Evolutionary conservation across 2,329 filamentous ascomycete genomes (phyloP), one percentile per base, ranked within the genome.

Genomic region (Phyllosticta citriasiana): DNA sequence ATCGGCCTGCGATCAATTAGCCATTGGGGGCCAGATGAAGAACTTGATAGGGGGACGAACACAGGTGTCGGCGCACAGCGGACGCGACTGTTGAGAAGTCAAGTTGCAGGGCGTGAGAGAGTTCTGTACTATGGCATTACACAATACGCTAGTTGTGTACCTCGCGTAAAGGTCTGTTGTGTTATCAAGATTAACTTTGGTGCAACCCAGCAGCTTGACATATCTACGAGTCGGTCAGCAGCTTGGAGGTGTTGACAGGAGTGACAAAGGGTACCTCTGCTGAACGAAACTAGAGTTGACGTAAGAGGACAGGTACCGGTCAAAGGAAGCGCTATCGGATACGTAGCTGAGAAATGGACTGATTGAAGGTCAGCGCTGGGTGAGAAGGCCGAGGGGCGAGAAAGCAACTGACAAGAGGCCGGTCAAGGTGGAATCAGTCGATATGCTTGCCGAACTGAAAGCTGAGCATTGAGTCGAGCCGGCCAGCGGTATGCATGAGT

Each of bases 81-180:
- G 91, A 62, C 80, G 79, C 4, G 89, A 84, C 52, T 86, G 78
- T 30, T 80, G 76, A n/a, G 80, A 73, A 0, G 86, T 82, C 54
- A 95, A 77, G 22, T 77, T 75, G 75, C 94, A 99, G 26, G 81
- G 71, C 10, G 76, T 71, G 68, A 88, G 85, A 4, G 94, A 97
- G 71, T 91, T 92, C 75, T 99, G 94, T 57, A 99, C 84, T 70
- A 99, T 88, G 66, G 89, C 83, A 79, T 95, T 97, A 81, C 94
- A 99, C 65, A 99, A 82, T 65, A 95, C 87, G 64, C 89, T 94
- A 55, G 86, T 94, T 4, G 93, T 96, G 76, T 93, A 99, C 68
- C 94, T 88, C 56, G 94, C 93, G 76, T 99, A 99, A 69, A 92
- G 84, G 69, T 88, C 82, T 66, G 84, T 87, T 3, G 91, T 87